Conservation (phyloP, 768 basidiomycete genomes). For the Phlebiopsis gigantea region DNA sequence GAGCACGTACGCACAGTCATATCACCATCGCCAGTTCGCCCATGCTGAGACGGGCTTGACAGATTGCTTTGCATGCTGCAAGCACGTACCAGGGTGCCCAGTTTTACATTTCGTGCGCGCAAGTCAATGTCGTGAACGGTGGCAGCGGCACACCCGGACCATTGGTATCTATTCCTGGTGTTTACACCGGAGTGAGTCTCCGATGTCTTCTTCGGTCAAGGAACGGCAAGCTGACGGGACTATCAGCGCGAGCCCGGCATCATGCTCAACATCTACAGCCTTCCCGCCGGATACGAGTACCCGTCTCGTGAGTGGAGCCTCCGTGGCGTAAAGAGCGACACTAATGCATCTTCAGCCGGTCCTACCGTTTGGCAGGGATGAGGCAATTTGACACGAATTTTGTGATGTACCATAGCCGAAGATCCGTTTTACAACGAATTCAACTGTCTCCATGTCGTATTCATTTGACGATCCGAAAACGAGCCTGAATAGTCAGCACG, state of each 20-base stretch:
- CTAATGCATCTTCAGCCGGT: slow-evolving; percentile 9
- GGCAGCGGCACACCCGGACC: slow-evolving; percentile 28
- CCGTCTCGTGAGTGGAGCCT: slow-evolving; percentile 12
- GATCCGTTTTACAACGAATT: too few species aligned
- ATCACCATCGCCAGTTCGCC: background rate
- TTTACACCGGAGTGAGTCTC: slow-evolving; percentile 24
- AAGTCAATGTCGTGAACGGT: slow-evolving; percentile 28
- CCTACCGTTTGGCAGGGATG: slow-evolving; percentile 21
- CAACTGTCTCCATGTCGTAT: too few species aligned
- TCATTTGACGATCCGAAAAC: too few species aligned
- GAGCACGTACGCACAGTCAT: slow-evolving; percentile 18
- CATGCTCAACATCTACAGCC: slow-evolving; percentile 24
- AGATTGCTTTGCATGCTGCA: slow-evolving; percentile 23
- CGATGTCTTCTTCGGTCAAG: background rate
- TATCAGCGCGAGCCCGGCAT: slow-evolving; percentile 23
- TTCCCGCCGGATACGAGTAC: slow-evolving; percentile 17
- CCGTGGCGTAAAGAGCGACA: background rate
- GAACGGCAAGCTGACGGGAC: background rate
- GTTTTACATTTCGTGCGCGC: slow-evolving; percentile 30
- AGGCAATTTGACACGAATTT: background rate
- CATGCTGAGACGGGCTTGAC: background rate
- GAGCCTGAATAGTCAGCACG: too few species aligned
- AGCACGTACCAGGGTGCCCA: slow-evolving; percentile 24
- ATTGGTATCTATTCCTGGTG: slow-evolving; percentile 28
- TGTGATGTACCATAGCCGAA: too few species aligned